Evolutionary conservation across 345 rosid species (phyloP).

Genomic region (Tarenaya hassleriana): DNA sequence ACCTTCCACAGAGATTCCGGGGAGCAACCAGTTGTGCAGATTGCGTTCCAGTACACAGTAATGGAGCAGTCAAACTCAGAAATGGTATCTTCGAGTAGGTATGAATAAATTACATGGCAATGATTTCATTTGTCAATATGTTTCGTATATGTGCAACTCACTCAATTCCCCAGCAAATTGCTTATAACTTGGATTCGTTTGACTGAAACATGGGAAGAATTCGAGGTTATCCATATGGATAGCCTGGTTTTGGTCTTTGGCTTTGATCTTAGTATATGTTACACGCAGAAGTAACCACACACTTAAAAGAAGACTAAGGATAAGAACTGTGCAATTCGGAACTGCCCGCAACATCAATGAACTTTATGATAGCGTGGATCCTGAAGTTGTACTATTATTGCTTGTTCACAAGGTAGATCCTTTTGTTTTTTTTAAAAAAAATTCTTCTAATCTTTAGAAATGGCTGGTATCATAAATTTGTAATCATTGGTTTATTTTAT

Average conservation of each 20-base stretch:
- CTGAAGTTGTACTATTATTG: constrained; percentile 73
- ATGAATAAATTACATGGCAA: constrained; percentile 25
- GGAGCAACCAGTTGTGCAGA: constrained; percentile 86
- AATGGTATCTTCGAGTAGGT: constrained; percentile 59
- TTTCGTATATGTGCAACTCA: neutral
- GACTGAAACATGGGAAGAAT: neutral
- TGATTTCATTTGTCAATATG: neutral
- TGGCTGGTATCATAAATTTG: constrained; percentile 1
- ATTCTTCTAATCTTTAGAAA: neutral
- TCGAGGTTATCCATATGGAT: neutral
- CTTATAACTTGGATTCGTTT: too few species aligned
- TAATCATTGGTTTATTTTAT: neutral
- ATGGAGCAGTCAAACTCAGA: constrained; percentile 55
- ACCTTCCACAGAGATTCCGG: constrained; percentile 53
- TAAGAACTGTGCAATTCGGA: constrained; percentile 76
- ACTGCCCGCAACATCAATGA: constrained; percentile 68
- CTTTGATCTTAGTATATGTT: constrained; percentile 23
- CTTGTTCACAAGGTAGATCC: constrained; percentile 80
- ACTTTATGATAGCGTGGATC: constrained; percentile 78
- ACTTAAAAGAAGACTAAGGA: constrained; percentile 77
- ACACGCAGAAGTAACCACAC: constrained; percentile 54
- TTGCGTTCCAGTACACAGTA: constrained; percentile 91
- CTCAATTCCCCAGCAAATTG: constrained; percentile 7
- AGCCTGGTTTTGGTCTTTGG: constrained; percentile 4
- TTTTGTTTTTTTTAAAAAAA: constrained; percentile 2